Percentiles rank a stretch among this genome's conserved stretches.
Evolutionary conservation across 495 filamentous ascomycete genomes (phyloP).

Genomic region (Penicillium ochrochloron): DNA sequence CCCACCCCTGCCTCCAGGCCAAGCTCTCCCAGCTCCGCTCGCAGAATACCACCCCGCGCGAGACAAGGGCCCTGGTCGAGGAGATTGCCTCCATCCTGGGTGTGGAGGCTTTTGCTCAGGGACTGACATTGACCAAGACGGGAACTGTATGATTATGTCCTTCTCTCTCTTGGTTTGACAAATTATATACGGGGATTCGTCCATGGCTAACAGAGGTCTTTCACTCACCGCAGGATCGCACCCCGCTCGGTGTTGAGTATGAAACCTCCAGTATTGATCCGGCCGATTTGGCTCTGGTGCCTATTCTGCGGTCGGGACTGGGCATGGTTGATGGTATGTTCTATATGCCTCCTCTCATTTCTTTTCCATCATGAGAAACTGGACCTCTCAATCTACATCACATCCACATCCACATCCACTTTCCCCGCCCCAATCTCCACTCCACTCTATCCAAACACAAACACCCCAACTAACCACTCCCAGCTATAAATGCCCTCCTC

Average conservation of each 20-base stretch:
- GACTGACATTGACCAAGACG: conserved; percentile 55
- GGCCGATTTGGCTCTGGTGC: conserved; percentile 75
- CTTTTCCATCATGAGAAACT: too few relatives aligned
- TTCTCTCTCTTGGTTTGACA: neutral
- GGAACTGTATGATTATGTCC: conserved; percentile 31
- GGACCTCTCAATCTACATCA: too few relatives aligned
- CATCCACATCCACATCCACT: conserved; percentile 6
- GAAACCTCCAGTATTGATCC: conserved; percentile 64
- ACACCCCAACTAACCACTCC: conserved; percentile 5
- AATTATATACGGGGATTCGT: neutral
- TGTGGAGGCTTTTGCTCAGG: conserved; percentile 76
- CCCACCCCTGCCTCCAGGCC: conserved; percentile 81
- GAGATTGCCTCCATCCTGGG: conserved; percentile 85
- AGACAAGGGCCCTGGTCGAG: conserved; percentile 80
- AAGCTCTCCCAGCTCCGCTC: conserved; percentile 92
- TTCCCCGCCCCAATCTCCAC: neutral
- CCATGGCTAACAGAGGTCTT: neutral
- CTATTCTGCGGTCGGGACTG: conserved; percentile 87
- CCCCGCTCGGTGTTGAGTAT: conserved; percentile 75
- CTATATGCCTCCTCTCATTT: neutral
- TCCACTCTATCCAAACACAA: neutral
- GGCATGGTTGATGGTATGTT: conserved; percentile 79
- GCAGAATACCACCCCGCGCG: conserved; percentile 64
- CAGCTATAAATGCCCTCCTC: conserved; percentile 82
- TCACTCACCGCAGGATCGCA: conserved; percentile 59